A percentile compares a stretch with the other conserved stretches of the same genome.
phyloP scores from a whole-genome alignment of 768 basidiomycete genomes.

The Boletus barrowsii region DNA sequence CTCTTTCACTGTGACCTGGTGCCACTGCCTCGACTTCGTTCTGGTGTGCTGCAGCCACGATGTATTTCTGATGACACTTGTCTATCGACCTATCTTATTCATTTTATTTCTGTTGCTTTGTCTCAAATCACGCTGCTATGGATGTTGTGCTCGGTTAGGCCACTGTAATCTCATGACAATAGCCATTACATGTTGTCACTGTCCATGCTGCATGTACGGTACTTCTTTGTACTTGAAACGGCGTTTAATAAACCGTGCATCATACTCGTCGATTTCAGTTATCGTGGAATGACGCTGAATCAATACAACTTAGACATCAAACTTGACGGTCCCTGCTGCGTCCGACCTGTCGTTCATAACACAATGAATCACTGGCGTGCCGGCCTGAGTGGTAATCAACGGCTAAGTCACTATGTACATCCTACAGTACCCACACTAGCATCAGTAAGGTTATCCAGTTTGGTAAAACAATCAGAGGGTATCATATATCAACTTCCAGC shows the following conservation, averaged over 20 bases:
- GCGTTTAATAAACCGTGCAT: background rate
- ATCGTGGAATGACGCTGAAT: background rate
- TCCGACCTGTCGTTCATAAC: background rate
- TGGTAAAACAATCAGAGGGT: background rate
- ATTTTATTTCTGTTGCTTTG: conserved; percentile 31
- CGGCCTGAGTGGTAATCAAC: background rate
- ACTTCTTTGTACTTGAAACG: background rate
- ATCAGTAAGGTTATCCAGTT: background rate
- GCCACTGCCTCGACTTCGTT: background rate
- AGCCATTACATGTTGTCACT: background rate
- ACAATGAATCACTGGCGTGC: conserved; percentile 4
- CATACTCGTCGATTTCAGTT: background rate
- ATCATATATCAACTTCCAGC: too few species aligned
- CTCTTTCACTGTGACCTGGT: conserved; percentile 7
- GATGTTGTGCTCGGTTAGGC: conserved; percentile 21
- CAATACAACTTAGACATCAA: background rate
- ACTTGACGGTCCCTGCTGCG: background rate
- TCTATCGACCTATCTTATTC: conserved; percentile 29
- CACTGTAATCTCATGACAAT: background rate
- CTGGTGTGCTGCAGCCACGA: conserved; percentile 13
- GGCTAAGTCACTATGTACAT: background rate
- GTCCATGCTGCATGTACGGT: too few species aligned
- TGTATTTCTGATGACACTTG: conserved; percentile 26
- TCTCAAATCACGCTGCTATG: conserved; percentile 27
- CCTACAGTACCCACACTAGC: background rate